These are phyloP conservation scores for Linum trigynum DNA, from an alignment of 345 rosid species.

Conservation along the genomic window DNA sequence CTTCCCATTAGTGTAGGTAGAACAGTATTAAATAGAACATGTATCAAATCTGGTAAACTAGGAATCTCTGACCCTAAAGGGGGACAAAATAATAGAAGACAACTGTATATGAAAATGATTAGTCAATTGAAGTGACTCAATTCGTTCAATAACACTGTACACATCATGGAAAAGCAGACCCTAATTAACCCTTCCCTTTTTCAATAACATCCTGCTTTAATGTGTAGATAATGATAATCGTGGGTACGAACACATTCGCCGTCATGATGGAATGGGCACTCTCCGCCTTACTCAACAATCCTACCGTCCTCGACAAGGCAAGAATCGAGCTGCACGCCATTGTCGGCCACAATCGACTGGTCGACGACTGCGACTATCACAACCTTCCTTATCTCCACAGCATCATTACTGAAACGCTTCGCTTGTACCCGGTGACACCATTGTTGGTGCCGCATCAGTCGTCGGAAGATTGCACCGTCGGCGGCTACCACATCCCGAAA, in stretches of 20 bases:
- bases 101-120: too few relatives aligned
- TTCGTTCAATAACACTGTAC: too few relatives aligned
- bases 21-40: too few relatives aligned
- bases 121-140: too few relatives aligned
- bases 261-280: constrained; percentile 18
- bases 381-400: constrained; percentile 12
- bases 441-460: constrained; percentile 13
- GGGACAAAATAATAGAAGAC: too few relatives aligned
- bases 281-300: constrained; percentile 15
- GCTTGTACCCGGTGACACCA: constrained; percentile 11
- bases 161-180: too few relatives aligned
- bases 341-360: constrained; percentile 6
- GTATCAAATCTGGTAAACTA: too few relatives aligned
- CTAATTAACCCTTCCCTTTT: too few relatives aligned
- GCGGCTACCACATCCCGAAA: too few relatives aligned
- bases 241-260: constrained; percentile 6
- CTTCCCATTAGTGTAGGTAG: too few relatives aligned
- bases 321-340: constrained; percentile 4
- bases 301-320: not conserved
- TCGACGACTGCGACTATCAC: constrained; percentile 8
- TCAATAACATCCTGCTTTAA: not conserved
- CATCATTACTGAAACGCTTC: constrained; percentile 8
- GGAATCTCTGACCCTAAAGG: too few relatives aligned
- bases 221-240: constrained; percentile 7
- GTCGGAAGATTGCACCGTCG: not conserved